Conservation (phyloP, 2,329 filamentous ascomycete species). For the Ustulina deusta region DNA sequence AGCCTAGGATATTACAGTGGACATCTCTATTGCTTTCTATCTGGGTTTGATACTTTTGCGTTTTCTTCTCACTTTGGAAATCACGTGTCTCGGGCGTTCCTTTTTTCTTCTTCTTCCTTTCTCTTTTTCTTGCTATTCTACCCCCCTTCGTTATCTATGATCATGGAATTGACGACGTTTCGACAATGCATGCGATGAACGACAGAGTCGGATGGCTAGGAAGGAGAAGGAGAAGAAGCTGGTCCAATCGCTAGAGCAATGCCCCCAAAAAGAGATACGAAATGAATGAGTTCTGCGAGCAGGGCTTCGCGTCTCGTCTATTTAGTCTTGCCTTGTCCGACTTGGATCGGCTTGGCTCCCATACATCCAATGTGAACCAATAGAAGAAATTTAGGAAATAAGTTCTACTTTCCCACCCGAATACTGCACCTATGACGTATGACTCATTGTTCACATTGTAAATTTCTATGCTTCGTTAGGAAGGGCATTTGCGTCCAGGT, state of each 20-base stretch:
- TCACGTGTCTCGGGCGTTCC: neutral
- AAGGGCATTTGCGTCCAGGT: neutral
- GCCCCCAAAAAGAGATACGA: neutral
- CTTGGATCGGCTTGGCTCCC: neutral
- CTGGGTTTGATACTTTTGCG: too few relatives aligned
- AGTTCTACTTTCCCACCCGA: neutral
- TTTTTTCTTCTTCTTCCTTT: neutral
- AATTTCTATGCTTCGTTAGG: neutral
- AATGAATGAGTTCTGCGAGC: slow-evolving; percentile 19
- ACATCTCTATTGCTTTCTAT: neutral
- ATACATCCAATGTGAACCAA: slow-evolving; percentile 17
- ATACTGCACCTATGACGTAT: too few relatives aligned
- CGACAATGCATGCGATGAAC: neutral
- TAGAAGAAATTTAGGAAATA: slow-evolving; percentile 8
- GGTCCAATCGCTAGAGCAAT: neutral
- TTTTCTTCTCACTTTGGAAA: neutral
- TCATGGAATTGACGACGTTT: slow-evolving; percentile 24
- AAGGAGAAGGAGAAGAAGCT: neutral
- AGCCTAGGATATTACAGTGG: slow-evolving; percentile 16
- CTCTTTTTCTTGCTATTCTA: too few relatives aligned
- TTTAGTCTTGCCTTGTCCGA: neutral
- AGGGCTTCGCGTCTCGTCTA: slow-evolving; percentile 18
- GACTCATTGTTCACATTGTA: neutral
- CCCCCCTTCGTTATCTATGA: slow-evolving; percentile 3
- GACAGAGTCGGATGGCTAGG: neutral